These are phyloP conservation scores for Blastobotrys buckinghamii DNA, from an alignment of 1,139 yeast genomes.

Conservation along the genomic window DNA sequence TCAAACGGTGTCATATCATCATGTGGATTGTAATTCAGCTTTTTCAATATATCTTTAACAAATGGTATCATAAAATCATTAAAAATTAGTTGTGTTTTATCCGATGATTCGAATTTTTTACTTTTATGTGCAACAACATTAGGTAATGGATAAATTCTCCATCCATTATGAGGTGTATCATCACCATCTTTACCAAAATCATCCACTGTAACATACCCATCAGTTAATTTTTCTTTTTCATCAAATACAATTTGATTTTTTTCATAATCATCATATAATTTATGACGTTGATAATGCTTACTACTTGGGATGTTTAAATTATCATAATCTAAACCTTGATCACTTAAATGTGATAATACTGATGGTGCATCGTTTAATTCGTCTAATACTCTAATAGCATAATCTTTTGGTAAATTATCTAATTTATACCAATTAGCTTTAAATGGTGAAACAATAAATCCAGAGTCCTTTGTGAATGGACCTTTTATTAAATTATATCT, in stretches of 20 bases:
- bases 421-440: slow-evolving; percentile 68
- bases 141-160: slow-evolving; percentile 57
- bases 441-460: slow-evolving; percentile 83
- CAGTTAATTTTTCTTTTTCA: not conserved
- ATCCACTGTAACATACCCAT: slow-evolving; percentile 75
- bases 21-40: slow-evolving; percentile 13
- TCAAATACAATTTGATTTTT: not conserved
- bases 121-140: slow-evolving; percentile 59
- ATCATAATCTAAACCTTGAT: slow-evolving; percentile 14
- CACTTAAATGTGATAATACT: not conserved
- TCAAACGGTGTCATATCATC: slow-evolving; percentile 39
- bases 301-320: slow-evolving; percentile 20
- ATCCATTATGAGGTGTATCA: slow-evolving; percentile 71
- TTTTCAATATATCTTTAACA: slow-evolving; percentile 50
- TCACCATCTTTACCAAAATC: slow-evolving; percentile 85
- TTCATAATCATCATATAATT: not conserved
- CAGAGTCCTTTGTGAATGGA: slow-evolving; percentile 72
- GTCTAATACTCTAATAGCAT: slow-evolving; percentile 45
- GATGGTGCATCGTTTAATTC: slow-evolving; percentile 15
- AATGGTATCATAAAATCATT: slow-evolving; percentile 68
- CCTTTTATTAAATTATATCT: slow-evolving; percentile 88
- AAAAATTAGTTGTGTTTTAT: slow-evolving; percentile 63
- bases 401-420: slow-evolving; percentile 43
- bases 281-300: not conserved
- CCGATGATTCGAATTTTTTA: slow-evolving; percentile 28